Conservation (phyloP, 371 early-diverging fungal genomes). For the Apophysomyces variabilis region DNA sequence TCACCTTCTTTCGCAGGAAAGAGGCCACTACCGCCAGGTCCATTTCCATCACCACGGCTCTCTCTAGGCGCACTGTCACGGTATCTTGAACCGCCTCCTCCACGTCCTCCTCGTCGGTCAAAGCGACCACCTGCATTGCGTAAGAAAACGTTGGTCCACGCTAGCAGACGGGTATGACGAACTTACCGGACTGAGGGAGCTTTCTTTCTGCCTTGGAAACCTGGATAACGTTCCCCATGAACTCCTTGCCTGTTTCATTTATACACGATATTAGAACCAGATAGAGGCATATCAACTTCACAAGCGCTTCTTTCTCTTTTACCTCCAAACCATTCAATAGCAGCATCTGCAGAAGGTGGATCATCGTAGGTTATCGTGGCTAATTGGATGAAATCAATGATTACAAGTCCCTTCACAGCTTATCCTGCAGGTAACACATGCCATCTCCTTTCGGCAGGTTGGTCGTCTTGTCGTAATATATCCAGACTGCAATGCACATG, state of each 20-base stretch:
- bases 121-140: conserved; percentile 40
- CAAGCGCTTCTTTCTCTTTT: conserved; percentile 8
- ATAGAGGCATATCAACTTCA: too few relatives aligned
- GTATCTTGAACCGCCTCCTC: conserved; percentile 34
- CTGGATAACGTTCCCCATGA: conserved; percentile 59
- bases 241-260: conserved; percentile 37
- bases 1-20: conserved; percentile 34
- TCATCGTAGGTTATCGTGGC: conserved; percentile 78
- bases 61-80: conserved; percentile 26
- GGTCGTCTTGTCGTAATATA: conserved; percentile 66
- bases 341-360: conserved; percentile 70
- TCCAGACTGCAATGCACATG: conserved; percentile 53
- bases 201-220: conserved; percentile 71
- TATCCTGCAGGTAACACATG: conserved; percentile 20
- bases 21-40: conserved; percentile 11
- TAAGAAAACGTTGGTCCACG: too few relatives aligned
- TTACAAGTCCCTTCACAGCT: background rate
- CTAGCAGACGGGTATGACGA: too few relatives aligned
- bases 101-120: conserved; percentile 46
- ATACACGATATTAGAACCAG: background rate
- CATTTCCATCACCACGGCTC: conserved; percentile 22
- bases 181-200: conserved; percentile 31
- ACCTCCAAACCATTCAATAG: conserved; percentile 76
- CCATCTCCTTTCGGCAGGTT: conserved; percentile 75
- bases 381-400: conserved; percentile 17